Conservation (phyloP, 1,284 basidiomycete genomes). For the Farysia itapuensis region DNA sequence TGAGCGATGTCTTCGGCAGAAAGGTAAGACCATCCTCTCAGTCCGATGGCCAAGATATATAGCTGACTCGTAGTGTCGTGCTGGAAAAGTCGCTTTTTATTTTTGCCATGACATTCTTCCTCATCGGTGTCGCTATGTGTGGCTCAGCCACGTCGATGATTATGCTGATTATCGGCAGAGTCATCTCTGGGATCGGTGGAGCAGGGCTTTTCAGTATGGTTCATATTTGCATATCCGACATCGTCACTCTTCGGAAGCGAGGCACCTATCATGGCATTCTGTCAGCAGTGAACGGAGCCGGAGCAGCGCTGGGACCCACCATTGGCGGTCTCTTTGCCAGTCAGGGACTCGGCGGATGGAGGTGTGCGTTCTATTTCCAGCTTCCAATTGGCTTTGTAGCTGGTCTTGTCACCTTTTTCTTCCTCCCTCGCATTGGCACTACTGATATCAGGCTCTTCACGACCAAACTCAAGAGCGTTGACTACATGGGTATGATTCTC, state of each 20-base stretch:
- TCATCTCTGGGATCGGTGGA: conserved; percentile 11
- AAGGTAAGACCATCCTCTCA: too few relatives aligned
- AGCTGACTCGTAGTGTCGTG: too few relatives aligned
- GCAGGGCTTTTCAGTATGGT: conserved; percentile 9
- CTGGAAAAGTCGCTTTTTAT: conserved; percentile 7
- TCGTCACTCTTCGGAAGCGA: conserved; percentile 10
- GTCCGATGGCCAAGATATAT: too few relatives aligned
- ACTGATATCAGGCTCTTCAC: conserved; percentile 1
- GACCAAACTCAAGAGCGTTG: conserved; percentile 5
- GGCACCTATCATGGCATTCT: conserved; percentile 15
- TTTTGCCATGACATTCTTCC: background rate
- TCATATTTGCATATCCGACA: conserved; percentile 16
- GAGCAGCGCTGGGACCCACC: conserved; percentile 3
- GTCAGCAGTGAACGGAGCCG: conserved; percentile 6
- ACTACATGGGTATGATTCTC: conserved; percentile 5
- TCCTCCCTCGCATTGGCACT: conserved; percentile 4
- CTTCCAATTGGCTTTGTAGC: conserved; percentile 8
- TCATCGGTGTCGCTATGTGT: conserved; percentile 2
- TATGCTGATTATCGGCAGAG: conserved; percentile 6
- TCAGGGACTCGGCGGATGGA: background rate
- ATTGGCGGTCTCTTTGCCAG: conserved; percentile 8
- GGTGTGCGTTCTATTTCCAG: conserved; percentile 14
- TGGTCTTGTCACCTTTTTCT: conserved; percentile 1
- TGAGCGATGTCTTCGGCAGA: conserved; percentile 12
- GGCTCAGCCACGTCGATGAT: conserved; percentile 4